Evolutionary conservation across 495 filamentous ascomycete species (phyloP), one percentile per base, ranked within the genome.

Genomic region (Pyronema omphalodes): DNA sequence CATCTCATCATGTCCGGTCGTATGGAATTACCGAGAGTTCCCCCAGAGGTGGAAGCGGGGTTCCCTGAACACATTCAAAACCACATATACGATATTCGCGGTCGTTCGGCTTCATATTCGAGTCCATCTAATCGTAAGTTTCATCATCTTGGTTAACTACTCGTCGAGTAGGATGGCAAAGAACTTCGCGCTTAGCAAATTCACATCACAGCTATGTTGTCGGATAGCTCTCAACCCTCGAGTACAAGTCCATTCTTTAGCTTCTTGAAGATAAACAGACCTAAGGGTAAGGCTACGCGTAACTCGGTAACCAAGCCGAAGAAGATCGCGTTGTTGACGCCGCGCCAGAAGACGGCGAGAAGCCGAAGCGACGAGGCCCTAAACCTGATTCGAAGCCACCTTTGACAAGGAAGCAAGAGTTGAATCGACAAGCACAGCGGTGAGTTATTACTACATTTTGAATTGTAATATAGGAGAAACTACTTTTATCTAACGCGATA

Each of bases 331-430:
- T 9, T 47, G 44, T 14, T 47, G 44, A 19, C 23, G 15, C 44
- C 15, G 12, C 39, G 39, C 39, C 39, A 43, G 39, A 17, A 81
- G 89, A 93, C 75, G 88, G 88, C 12, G 79, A 91, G 59, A 73
- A 83, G 18, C 80, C 85, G 3, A 98, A 98, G 69, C 78, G 84
- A 54, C 77, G 91, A 61, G 91, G 91, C 2, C 91, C 91, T 0
- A 98, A 98, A 61, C 91, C 91, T 23, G 91, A 96, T 66, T 93
- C 85, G 70, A 94, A 94, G 61, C 91, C 91, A 3, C 87, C 91
- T 46, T 68, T 93, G 59, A 98, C 88, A n/a, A 74, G 89, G 39
- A 76, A 88, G 46, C 91, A 98, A 62, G 91, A 98, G 64, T 69
- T 95, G 46, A 98, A 98, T 65, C 77, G 91, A 52, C 88, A 95